phyloP scores from a whole-genome alignment of 257 asterid genomes.

The Ajuga chamaepitys region DNA sequence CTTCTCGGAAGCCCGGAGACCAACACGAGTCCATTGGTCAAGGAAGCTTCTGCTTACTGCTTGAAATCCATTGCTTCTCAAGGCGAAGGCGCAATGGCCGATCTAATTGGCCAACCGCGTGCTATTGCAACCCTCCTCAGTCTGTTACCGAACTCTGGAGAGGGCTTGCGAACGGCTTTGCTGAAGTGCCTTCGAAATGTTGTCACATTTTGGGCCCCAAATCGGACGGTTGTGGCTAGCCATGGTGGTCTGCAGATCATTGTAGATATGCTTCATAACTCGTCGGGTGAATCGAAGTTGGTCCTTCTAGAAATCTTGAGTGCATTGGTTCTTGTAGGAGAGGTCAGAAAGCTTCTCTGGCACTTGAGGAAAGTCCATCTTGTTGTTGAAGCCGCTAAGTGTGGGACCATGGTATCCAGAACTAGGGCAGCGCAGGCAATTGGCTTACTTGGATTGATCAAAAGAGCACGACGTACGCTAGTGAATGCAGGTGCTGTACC shows the following conservation, averaged over 20 bases:
- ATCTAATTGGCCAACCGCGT: slow-evolving; percentile 37
- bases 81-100: slow-evolving; percentile 48
- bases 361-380: slow-evolving; percentile 23
- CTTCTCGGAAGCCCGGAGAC: slow-evolving; percentile 30
- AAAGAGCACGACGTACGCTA: slow-evolving; percentile 33
- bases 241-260: slow-evolving; percentile 41
- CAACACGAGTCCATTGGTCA: slow-evolving; percentile 25
- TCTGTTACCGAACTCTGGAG: slow-evolving; percentile 31
- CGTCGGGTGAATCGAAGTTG: slow-evolving; percentile 24
- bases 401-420: slow-evolving; percentile 52
- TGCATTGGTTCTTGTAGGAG: slow-evolving; percentile 48
- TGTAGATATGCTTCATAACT: slow-evolving; percentile 26
- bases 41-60: slow-evolving; percentile 48
- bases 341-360: slow-evolving; percentile 44
- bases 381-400: slow-evolving; percentile 47
- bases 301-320: slow-evolving; percentile 48
- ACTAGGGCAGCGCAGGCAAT: slow-evolving; percentile 64
- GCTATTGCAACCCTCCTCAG: slow-evolving; percentile 39
- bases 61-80: slow-evolving; percentile 43
- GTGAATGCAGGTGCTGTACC: slow-evolving; percentile 35
- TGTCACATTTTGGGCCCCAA: slow-evolving; percentile 29
- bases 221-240: slow-evolving; percentile 26
- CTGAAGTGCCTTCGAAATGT: slow-evolving; percentile 52
- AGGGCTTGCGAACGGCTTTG: slow-evolving; percentile 23
- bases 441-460: slow-evolving; percentile 48